phyloP scores from a whole-genome alignment of 169 alveolate species.

The Babesia divergens region DNA sequence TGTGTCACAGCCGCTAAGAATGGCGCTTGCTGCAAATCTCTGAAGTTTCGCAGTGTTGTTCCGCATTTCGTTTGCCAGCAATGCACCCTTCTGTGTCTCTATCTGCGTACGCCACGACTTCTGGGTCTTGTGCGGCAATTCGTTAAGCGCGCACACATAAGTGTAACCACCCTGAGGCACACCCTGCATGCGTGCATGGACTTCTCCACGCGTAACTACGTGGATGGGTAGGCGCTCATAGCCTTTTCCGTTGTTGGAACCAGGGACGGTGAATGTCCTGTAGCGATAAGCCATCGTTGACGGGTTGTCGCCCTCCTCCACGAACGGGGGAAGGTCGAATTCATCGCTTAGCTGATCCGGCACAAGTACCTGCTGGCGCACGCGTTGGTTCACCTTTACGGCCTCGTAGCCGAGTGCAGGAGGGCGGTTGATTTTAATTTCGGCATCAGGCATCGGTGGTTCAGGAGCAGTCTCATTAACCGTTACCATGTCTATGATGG shows the following conservation, averaged over 20 bases:
- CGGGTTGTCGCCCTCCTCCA: constrained; percentile 71
- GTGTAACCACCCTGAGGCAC: constrained; percentile 70
- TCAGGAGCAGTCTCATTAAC: constrained; percentile 88
- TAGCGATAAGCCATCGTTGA: constrained; percentile 83
- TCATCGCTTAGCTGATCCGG: constrained; percentile 67
- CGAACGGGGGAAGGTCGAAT: constrained; percentile 74
- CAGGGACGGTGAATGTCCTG: constrained; percentile 81
- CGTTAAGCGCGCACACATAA: constrained; percentile 82
- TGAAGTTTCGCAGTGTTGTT: constrained; percentile 85
- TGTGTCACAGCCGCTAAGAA: constrained; percentile 85
- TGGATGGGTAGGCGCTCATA: constrained; percentile 57
- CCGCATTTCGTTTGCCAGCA: constrained; percentile 83
- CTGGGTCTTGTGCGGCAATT: constrained; percentile 77
- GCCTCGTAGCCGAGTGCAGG: constrained; percentile 87
- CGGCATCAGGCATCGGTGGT: constrained; percentile 87
- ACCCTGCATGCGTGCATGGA: constrained; percentile 72
- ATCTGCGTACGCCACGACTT: constrained; percentile 85
- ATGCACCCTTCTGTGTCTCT: constrained; percentile 86
- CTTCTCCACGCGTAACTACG: constrained; percentile 76
- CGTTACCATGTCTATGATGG: constrained; percentile 85
- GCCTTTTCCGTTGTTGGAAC: constrained; percentile 61
- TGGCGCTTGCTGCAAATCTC: constrained; percentile 85
- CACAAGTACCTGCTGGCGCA: constrained; percentile 81
- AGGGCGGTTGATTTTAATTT: constrained; percentile 85
- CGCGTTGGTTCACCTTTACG: constrained; percentile 82